Percentiles rank a stretch among this genome's conserved stretches.
phyloP scores from a whole-genome alignment of 2,329 filamentous ascomycete genomes.

The Talaromyces amestolkiae region DNA sequence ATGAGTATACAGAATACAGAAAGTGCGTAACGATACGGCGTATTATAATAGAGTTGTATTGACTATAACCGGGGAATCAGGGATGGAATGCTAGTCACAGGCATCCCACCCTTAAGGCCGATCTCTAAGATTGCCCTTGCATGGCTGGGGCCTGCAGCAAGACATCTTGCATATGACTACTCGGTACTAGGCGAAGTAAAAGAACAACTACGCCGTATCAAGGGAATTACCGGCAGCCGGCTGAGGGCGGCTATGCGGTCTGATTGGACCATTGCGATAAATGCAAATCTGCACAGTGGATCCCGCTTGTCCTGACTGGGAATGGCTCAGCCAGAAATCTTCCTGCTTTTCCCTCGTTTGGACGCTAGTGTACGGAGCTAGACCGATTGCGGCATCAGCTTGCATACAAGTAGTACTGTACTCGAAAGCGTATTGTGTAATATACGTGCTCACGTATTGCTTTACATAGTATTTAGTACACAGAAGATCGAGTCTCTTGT shows the following conservation, averaged over 20 bases:
- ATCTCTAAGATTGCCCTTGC: constrained; percentile 22
- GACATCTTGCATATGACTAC: constrained; percentile 29
- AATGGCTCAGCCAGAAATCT: background rate
- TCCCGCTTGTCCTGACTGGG: background rate
- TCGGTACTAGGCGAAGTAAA: background rate
- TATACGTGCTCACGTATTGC: background rate
- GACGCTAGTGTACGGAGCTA: background rate
- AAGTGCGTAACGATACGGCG: background rate
- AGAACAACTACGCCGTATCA: constrained; percentile 11
- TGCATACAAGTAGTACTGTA: background rate
- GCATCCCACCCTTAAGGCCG: constrained; percentile 13
- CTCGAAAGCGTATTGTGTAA: background rate
- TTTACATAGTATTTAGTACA: background rate
- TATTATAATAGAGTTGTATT: constrained; percentile 2
- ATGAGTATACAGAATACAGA: background rate
- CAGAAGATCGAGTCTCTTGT: background rate
- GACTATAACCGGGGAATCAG: constrained; percentile 10
- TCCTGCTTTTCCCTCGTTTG: background rate
- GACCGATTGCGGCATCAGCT: background rate
- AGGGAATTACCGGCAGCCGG: constrained; percentile 8
- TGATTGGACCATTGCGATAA: background rate
- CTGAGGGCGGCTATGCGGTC: background rate
- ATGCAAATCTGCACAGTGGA: constrained; percentile 5
- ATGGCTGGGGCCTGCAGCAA: constrained; percentile 19
- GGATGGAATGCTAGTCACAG: constrained; percentile 14